phyloP scores from a whole-genome alignment of 192 early-diverging fungal genomes.

The Coemansia sp. region DNA sequence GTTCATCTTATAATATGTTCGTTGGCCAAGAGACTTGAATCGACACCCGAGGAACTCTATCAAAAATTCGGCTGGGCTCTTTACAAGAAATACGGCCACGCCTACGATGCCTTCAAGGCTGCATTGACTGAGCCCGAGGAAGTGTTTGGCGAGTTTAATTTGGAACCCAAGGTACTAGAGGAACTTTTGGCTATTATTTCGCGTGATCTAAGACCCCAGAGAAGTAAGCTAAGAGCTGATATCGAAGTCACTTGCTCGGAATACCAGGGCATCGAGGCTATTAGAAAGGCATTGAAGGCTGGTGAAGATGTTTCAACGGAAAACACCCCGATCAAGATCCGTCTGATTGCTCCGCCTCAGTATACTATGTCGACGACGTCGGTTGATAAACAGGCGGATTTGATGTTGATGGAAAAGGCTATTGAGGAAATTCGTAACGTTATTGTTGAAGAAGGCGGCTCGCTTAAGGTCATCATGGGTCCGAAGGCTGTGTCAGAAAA shows the following conservation, averaged over 20 bases:
- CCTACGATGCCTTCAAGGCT: conserved; percentile 95
- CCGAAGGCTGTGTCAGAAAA: conserved; percentile 88
- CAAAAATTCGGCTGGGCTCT: conserved; percentile 89
- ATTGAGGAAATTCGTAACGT: conserved; percentile 78
- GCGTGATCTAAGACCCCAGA: conserved; percentile 92
- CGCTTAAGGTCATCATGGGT: conserved; percentile 84
- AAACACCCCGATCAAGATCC: conserved; percentile 80
- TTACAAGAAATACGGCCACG: conserved; percentile 94
- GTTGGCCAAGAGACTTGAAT: conserved; percentile 83
- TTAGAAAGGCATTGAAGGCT: conserved; percentile 84
- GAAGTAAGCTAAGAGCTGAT: conserved; percentile 95
- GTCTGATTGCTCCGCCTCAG: conserved; percentile 89
- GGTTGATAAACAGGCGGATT: conserved; percentile 80
- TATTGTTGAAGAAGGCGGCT: conserved; percentile 73
- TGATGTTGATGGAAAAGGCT: conserved; percentile 87
- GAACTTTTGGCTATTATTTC: conserved; percentile 85
- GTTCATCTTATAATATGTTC: conserved; percentile 50
- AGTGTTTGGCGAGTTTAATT: conserved; percentile 80
- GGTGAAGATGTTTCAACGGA: conserved; percentile 81
- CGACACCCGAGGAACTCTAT: conserved; percentile 84
- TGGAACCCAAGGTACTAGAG: conserved; percentile 62
- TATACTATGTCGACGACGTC: conserved; percentile 91
- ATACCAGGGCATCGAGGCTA: conserved; percentile 95
- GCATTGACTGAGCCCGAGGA: conserved; percentile 84
- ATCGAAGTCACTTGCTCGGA: conserved; percentile 92